phyloP scores from a whole-genome alignment of 176 grass and related monocot genomes.

The Tuctoria greenei region DNA sequence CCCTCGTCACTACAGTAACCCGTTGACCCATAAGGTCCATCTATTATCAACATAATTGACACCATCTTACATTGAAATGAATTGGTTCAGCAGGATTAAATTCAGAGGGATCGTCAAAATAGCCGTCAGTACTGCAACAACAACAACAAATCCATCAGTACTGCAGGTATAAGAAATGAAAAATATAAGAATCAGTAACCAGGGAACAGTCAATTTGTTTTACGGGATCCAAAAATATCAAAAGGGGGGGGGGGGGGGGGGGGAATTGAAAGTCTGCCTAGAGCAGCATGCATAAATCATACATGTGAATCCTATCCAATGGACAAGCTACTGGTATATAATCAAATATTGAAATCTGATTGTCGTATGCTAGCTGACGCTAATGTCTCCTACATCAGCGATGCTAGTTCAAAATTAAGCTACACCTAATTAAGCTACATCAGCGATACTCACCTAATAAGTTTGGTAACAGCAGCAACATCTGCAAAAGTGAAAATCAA shows the following conservation, averaged over 20 bases:
- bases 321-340: not conserved
- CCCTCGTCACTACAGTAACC: too few relatives aligned
- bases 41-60: too few relatives aligned
- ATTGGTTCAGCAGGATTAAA: slow-evolving; percentile 50
- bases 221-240: not conserved
- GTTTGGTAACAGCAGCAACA: slow-evolving; percentile 13
- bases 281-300: not conserved
- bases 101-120: slow-evolving; percentile 47
- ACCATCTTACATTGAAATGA: slow-evolving; percentile 63
- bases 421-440: too few relatives aligned
- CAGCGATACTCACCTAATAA: too few relatives aligned
- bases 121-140: slow-evolving; percentile 41
- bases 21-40: too few relatives aligned
- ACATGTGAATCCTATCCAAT: slow-evolving; percentile 11
- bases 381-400: slow-evolving; percentile 22
- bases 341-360: not conserved
- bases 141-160: slow-evolving; percentile 35
- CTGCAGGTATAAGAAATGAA: slow-evolving; percentile 32
- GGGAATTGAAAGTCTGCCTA: not conserved
- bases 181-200: slow-evolving; percentile 12
- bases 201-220: not conserved
- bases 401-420: not conserved
- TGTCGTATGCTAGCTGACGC: not conserved
- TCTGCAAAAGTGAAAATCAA: slow-evolving; percentile 6
- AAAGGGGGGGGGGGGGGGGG: not conserved